phyloP scores from a whole-genome alignment of 202 grass and related monocot genomes.

The Brachypodium distachyon region DNA sequence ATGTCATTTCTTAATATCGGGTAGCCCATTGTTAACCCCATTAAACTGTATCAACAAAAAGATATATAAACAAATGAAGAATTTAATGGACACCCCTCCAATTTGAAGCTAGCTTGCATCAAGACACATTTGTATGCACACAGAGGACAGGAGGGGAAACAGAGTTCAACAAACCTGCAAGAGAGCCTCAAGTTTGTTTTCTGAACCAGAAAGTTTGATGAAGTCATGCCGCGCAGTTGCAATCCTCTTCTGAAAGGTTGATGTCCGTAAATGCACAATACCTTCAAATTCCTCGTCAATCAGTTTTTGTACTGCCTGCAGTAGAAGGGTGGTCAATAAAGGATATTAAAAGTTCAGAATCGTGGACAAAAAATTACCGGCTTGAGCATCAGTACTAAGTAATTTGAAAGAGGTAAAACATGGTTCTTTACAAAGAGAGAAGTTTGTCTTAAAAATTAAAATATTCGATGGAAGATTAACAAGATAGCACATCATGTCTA shows the following conservation, averaged over 20 bases:
- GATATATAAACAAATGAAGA: neutral
- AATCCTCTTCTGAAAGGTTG: slow-evolving; percentile 87
- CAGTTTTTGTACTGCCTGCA: slow-evolving; percentile 81
- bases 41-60: neutral
- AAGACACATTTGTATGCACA: neutral
- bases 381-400: neutral
- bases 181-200: slow-evolving; percentile 98
- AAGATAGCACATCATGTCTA: neutral
- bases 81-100: neutral
- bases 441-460: neutral
- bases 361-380: neutral
- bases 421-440: neutral
- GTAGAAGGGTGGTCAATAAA: slow-evolving; percentile 9
- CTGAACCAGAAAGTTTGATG: slow-evolving; percentile 79
- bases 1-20: neutral
- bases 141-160: neutral
- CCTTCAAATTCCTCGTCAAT: slow-evolving; percentile 96
- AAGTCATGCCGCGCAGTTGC: slow-evolving; percentile 96
- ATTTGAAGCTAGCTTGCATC: neutral
- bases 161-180: slow-evolving; percentile 56
- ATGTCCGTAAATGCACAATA: slow-evolving; percentile 85
- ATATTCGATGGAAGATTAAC: neutral
- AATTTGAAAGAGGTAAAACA: neutral
- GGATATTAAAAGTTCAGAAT: slow-evolving; percentile 7
- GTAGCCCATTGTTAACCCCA: neutral